Conservation (phyloP, 2,329 filamentous ascomycete species). For the Neofusicoccum sp. region DNA sequence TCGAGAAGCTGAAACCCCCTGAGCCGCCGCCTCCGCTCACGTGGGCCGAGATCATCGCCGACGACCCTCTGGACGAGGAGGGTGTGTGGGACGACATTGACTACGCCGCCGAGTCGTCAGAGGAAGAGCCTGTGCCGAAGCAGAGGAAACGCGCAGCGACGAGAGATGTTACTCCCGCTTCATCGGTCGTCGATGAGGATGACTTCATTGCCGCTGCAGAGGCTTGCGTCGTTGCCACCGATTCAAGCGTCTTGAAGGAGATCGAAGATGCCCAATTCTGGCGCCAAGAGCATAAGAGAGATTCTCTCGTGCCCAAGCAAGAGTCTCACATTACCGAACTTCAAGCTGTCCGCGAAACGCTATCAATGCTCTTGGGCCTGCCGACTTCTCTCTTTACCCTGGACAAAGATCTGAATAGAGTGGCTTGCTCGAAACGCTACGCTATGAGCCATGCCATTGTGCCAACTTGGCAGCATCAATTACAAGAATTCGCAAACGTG, state of each 20-base stretch:
- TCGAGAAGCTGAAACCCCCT: conserved; percentile 56
- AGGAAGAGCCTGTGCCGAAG: conserved; percentile 49
- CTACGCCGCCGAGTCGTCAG: conserved; percentile 64
- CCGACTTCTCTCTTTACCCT: conserved; percentile 67
- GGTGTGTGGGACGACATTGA: conserved; percentile 70
- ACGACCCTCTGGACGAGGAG: conserved; percentile 70
- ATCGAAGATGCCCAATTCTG: conserved; percentile 51
- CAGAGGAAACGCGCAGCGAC: conserved; percentile 28
- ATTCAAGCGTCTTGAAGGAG: conserved; percentile 32
- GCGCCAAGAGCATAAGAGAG: conserved; percentile 27
- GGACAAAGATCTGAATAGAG: conserved; percentile 28
- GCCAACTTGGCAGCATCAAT: conserved; percentile 35
- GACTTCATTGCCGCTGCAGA: conserved; percentile 35
- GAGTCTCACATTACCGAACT: conserved; percentile 62
- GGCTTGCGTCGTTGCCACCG: conserved; percentile 29
- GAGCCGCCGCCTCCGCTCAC: conserved; percentile 55
- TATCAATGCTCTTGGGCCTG: conserved; percentile 83
- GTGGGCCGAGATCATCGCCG: conserved; percentile 76
- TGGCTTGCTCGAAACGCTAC: conserved; percentile 27
- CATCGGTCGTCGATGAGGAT: conserved; percentile 37
- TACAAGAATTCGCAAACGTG: conserved; percentile 47
- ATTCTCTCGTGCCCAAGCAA: background rate
- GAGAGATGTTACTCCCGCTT: conserved; percentile 30
- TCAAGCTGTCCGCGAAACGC: conserved; percentile 69
- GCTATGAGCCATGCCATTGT: conserved; percentile 38